Conservation (phyloP, 75 land plant genomes). For the Selaginella moellendorffii region DNA sequence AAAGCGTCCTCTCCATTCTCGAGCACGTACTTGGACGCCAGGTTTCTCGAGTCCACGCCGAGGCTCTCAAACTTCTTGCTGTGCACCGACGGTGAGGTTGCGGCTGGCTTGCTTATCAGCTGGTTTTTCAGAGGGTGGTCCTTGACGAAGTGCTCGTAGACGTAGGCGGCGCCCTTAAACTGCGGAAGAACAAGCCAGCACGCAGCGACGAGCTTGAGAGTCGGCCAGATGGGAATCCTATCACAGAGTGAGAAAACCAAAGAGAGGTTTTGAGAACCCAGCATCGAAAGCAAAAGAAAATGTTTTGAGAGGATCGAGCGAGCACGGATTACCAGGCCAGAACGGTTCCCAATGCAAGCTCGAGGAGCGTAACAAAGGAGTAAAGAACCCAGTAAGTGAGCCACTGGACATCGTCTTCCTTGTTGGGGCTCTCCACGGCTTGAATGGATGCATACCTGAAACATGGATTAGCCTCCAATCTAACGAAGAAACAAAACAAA, state of each 20-base stretch:
- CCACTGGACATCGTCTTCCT: constrained; percentile 68
- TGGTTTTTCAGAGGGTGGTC: no score
- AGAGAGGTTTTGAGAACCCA: no score
- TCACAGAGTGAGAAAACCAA: no score
- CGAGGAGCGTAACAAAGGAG: constrained; percentile 52
- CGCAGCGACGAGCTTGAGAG: constrained; percentile 47
- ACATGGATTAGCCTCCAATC: neutral
- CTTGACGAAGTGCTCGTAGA: constrained; percentile 45
- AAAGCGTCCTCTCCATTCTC: no score
- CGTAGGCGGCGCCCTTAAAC: constrained; percentile 70
- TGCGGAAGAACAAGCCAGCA: constrained; percentile 63
- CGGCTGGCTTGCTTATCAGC: no score
- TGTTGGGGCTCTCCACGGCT: constrained; percentile 61
- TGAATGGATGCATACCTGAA: constrained; percentile 53
- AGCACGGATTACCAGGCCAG: constrained; percentile 30
- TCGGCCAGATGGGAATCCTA: constrained; percentile 74
- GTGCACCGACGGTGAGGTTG: no score
- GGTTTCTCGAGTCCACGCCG: no score
- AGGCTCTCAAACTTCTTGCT: no score
- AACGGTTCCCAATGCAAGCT: constrained; percentile 33
- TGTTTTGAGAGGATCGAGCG: neutral
- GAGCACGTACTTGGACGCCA: no score
- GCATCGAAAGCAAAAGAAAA: neutral
- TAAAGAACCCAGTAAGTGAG: constrained; percentile 70
- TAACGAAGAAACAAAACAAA: constrained; percentile 8